Evolutionary conservation across 495 filamentous ascomycete species (phyloP).

Genomic region (Podospora appendiculata): DNA sequence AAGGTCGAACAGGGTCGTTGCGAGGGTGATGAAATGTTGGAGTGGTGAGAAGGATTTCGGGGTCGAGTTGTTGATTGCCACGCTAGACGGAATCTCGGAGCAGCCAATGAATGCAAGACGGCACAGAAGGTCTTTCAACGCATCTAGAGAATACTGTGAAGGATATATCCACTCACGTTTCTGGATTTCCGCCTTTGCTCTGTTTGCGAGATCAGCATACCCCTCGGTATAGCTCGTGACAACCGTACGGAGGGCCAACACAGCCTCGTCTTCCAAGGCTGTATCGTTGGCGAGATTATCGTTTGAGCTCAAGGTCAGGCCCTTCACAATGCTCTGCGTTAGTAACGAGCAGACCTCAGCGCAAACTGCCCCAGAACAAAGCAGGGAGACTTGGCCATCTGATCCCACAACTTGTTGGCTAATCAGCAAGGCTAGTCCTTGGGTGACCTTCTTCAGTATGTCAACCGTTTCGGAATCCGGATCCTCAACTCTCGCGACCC

Average conservation of each 20-base stretch:
- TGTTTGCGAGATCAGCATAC: constrained; percentile 15
- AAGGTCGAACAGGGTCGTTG: constrained; percentile 13
- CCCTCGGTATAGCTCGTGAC: constrained; percentile 28
- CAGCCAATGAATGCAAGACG: constrained; percentile 27
- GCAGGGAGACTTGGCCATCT: constrained; percentile 9
- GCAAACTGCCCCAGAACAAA: constrained; percentile 26
- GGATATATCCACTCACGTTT: constrained; percentile 21
- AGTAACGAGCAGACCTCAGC: constrained; percentile 26
- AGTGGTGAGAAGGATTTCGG: constrained; percentile 12
- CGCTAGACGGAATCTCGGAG: constrained; percentile 17
- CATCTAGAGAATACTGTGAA: constrained; percentile 16
- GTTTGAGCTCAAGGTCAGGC: constrained; percentile 18
- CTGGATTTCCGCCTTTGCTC: constrained; percentile 17
- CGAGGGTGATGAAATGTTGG: constrained; percentile 16
- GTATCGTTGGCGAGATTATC: constrained; percentile 18
- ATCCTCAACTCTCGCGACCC: constrained; percentile 21
- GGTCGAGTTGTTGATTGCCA: constrained; percentile 1
- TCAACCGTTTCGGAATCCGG: constrained; percentile 18
- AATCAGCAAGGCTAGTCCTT: constrained; percentile 31
- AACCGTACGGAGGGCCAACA: constrained; percentile 28
- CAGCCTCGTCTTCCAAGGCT: constrained; percentile 29
- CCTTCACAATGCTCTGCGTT: constrained; percentile 9
- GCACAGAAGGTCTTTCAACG: constrained; percentile 19
- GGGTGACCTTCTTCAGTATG: constrained; percentile 28
- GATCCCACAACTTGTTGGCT: constrained; percentile 19